Conservation (phyloP, 2,329 filamentous ascomycete genomes). For the Sporothrix curviconia region DNA sequence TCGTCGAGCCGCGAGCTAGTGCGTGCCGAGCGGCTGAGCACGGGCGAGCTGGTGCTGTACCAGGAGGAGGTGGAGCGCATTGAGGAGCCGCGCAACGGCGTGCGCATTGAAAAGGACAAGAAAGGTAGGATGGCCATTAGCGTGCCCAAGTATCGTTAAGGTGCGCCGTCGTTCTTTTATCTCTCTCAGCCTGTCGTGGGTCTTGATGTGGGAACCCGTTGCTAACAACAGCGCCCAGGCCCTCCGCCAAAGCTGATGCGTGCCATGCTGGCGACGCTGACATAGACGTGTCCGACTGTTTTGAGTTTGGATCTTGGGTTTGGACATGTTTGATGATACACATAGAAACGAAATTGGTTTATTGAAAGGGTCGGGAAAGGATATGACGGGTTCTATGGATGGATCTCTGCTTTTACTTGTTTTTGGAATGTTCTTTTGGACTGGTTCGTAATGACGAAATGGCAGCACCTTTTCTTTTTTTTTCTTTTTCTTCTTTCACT, state of each 20-base stretch:
- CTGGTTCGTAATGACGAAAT: background rate
- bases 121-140: slow-evolving; percentile 94
- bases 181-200: background rate
- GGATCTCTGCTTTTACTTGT: background rate
- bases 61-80: slow-evolving; percentile 53
- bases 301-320: background rate
- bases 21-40: slow-evolving; percentile 49
- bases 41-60: slow-evolving; percentile 58
- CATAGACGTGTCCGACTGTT: slow-evolving; percentile 15
- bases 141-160: slow-evolving; percentile 62
- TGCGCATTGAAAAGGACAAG: slow-evolving; percentile 78
- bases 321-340: too few species aligned
- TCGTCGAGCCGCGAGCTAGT: slow-evolving; percentile 46
- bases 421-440: background rate
- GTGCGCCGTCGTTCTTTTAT: slow-evolving; percentile 33
- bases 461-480: background rate
- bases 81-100: slow-evolving; percentile 47
- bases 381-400: background rate
- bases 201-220: background rate
- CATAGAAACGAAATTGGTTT: too few species aligned
- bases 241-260: slow-evolving; percentile 17
- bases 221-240: slow-evolving; percentile 13
- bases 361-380: too few species aligned
- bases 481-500: background rate
- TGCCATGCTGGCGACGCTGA: slow-evolving; percentile 20